Evolutionary conservation across 768 basidiomycete species (phyloP).

Genomic region (Tylopilus felleus): DNA sequence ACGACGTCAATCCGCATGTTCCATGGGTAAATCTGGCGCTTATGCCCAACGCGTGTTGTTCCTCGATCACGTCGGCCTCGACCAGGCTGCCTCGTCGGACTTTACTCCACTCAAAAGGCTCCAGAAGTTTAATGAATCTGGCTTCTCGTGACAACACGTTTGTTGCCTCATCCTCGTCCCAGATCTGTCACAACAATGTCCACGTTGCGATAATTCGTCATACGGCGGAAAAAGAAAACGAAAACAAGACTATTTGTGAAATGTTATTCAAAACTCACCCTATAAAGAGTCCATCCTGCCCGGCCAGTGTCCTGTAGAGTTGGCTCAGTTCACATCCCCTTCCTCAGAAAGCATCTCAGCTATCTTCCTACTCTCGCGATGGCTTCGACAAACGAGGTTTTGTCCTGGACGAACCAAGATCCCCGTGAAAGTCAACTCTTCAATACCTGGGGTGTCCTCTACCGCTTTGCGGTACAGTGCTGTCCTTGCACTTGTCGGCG

Average conservation of each 20-base stretch:
- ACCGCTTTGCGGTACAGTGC: conserved; percentile 68
- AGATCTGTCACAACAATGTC: conserved; percentile 63
- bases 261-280: conserved; percentile 38
- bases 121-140: conserved; percentile 54
- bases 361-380: conserved; percentile 41
- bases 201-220: conserved; percentile 74
- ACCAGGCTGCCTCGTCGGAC: conserved; percentile 51
- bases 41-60: conserved; percentile 58
- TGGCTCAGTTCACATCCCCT: conserved; percentile 30
- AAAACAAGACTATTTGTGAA: conserved; percentile 43
- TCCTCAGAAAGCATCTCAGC: conserved; percentile 28
- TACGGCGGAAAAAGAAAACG: conserved; percentile 40
- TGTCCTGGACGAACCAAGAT: conserved; percentile 87
- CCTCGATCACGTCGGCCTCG: conserved; percentile 65
- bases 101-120: conserved; percentile 70
- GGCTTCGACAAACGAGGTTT: conserved; percentile 60
- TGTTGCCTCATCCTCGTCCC: conserved; percentile 58
- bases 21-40: conserved; percentile 45
- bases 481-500: conserved; percentile 15
- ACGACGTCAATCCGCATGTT: conserved; percentile 34
- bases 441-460: conserved; percentile 76
- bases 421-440: conserved; percentile 81
- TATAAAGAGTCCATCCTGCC: conserved; percentile 50
- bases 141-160: conserved; percentile 73
- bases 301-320: conserved; percentile 18